Evolutionary conservation across 75 land plant species (phyloP).

Genomic region (Chamaecyparis obtusa): DNA sequence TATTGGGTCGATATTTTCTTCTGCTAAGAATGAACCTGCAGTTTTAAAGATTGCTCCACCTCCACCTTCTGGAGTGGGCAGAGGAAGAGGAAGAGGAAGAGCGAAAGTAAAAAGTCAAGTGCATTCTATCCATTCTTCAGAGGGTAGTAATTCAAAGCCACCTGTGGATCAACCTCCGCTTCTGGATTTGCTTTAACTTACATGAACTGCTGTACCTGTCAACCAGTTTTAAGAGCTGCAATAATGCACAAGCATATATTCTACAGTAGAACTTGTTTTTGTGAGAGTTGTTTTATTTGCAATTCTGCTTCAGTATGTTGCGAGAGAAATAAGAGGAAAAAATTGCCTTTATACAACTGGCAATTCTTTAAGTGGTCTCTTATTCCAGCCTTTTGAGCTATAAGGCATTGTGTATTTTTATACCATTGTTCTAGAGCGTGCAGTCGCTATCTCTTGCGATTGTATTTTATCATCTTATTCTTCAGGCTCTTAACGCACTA

Average conservation of each 20-base stretch:
- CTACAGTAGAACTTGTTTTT: neutral
- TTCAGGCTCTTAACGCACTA: neutral
- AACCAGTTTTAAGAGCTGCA: neutral
- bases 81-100: conserved; percentile 64
- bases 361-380: neutral
- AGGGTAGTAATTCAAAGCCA: conserved; percentile 30
- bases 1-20: conserved; percentile 62
- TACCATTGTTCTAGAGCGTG: conserved; percentile 4
- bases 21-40: conserved; percentile 47
- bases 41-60: conserved; percentile 81
- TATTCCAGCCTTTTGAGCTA: neutral
- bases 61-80: conserved; percentile 62
- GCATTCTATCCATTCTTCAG: conserved; percentile 21
- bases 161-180: conserved; percentile 66
- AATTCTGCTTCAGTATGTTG: neutral
- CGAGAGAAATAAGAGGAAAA: conserved; percentile 4
- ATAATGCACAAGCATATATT: neutral
- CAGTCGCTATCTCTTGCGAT: neutral
- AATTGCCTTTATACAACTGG: neutral
- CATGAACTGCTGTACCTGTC: neutral
- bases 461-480: conserved; percentile 13
- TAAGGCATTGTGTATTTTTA: neutral
- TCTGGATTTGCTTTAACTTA: conserved; percentile 61
- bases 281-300: conserved; percentile 4
- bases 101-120: conserved; percentile 48